Percentiles rank a stretch among this genome's conserved stretches.
Evolutionary conservation across 805 yeast genomes (phyloP).

Genomic region (Candida sphagnicola): DNA sequence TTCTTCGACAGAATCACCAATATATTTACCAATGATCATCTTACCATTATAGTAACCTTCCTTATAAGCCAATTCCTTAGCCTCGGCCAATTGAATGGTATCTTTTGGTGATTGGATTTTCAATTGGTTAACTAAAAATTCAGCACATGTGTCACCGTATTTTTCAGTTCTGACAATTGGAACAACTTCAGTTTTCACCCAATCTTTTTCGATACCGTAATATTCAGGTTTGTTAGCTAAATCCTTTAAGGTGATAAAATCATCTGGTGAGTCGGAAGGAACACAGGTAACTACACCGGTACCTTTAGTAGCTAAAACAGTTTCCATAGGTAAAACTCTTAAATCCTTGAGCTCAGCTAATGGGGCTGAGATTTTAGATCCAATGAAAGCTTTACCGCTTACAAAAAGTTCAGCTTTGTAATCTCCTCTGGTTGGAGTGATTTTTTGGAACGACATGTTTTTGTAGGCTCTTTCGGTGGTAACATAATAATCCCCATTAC

Average conservation of each 20-base stretch:
- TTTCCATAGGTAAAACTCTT: conserved; percentile 94
- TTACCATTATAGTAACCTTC: conserved; percentile 94
- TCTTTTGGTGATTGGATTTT: conserved; percentile 97
- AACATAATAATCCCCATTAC: conserved; percentile 68
- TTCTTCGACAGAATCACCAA: conserved; percentile 83
- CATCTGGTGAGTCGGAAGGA: conserved; percentile 99
- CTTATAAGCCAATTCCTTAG: conserved; percentile 92
- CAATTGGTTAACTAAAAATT: conserved; percentile 73
- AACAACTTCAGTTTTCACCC: conserved; percentile 75
- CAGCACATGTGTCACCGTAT: conserved; percentile 88
- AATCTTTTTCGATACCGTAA: conserved; percentile 76
- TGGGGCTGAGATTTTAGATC: conserved; percentile 86
- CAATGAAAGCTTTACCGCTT: conserved; percentile 72
- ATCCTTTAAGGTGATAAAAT: conserved; percentile 81
- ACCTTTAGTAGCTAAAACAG: conserved; percentile 91
- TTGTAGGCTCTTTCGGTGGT: conserved; percentile 95
- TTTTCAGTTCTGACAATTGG: conserved; percentile 76
- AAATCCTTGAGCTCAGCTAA: conserved; percentile 64
- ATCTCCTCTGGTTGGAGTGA: conserved; percentile 85
- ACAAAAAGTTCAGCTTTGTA: conserved; percentile 57
- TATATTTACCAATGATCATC: conserved; percentile 74
- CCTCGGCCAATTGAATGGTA: conserved; percentile 76
- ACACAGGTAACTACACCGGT: conserved; percentile 99
- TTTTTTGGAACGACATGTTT: conserved; percentile 93
- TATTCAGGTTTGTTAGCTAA: conserved; percentile 86